Conservation (phyloP, 2,329 filamentous ascomycete genomes). For the Sporothrix phasma region DNA sequence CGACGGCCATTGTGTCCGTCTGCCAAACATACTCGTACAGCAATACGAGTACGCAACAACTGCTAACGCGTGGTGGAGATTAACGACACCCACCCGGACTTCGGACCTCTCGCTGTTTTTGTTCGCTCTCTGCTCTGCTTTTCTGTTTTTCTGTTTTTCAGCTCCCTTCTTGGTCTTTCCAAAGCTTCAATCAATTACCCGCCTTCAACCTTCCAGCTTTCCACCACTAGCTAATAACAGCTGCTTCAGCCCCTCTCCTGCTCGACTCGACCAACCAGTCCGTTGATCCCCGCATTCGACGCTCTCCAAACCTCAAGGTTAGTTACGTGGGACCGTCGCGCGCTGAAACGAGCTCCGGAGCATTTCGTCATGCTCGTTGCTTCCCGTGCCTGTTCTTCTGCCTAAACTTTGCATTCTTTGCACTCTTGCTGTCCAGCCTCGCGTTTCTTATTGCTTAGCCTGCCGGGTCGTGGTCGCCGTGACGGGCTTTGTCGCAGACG, state of each 20-base stretch:
- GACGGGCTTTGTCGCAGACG: neutral
- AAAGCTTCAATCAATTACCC: neutral
- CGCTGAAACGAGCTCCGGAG: slow-evolving; percentile 9
- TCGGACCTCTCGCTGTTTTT: neutral
- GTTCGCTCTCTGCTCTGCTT: neutral
- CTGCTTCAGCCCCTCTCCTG: neutral
- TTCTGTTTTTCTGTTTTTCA: neutral
- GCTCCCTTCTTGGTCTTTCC: neutral
- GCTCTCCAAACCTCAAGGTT: slow-evolving; percentile 1
- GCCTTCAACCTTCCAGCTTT: neutral
- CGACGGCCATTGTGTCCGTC: neutral
- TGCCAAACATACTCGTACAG: neutral
- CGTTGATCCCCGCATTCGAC: slow-evolving; percentile 3
- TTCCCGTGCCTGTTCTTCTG: neutral
- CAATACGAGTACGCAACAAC: no score
- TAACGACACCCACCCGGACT: neutral
- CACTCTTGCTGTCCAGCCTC: no score
- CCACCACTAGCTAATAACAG: neutral
- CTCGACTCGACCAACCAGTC: neutral
- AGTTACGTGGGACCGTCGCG: neutral
- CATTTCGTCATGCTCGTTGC: slow-evolving; percentile 12
- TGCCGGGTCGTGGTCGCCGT: neutral
- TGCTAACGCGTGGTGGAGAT: neutral
- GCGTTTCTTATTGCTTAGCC: neutral
- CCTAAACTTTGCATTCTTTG: neutral